phyloP scores from a whole-genome alignment of 805 yeast species.

The Candida sanyiensis region DNA sequence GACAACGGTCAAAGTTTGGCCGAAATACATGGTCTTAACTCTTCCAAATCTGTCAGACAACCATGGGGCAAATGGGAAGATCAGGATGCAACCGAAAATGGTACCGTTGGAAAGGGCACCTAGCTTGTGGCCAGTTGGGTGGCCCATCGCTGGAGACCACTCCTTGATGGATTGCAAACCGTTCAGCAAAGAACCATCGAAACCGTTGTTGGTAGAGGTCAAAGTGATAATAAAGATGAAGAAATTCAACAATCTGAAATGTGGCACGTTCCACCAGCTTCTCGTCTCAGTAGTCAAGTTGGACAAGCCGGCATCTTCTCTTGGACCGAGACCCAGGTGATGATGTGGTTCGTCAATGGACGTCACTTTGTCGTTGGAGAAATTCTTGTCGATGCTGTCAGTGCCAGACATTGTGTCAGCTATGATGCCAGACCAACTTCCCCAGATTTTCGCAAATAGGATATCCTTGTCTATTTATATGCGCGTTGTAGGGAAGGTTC shows the following conservation, averaged over 20 bases:
- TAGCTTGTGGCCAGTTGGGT: conserved; percentile 33
- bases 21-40: conserved; percentile 23
- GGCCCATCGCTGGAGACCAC: conserved; percentile 36
- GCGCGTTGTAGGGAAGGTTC: too few species aligned
- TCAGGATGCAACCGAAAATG: conserved; percentile 31
- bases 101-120: conserved; percentile 38
- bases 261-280: conserved; percentile 32
- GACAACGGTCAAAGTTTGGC: conserved; percentile 16
- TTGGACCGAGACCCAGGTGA: too few species aligned
- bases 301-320: background rate
- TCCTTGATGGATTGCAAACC: conserved; percentile 38
- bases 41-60: conserved; percentile 38
- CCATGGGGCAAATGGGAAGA: conserved; percentile 26
- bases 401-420: too few species aligned
- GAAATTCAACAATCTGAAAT: conserved; percentile 32
- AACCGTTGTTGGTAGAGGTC: conserved; percentile 42
- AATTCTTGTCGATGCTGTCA: too few species aligned
- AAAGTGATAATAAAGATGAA: conserved; percentile 37
- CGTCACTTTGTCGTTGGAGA: too few species aligned
- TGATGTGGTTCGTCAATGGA: too few species aligned
- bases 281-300: conserved; percentile 3
- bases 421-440: too few species aligned
- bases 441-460: too few species aligned
- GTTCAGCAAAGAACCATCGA: conserved; percentile 44
- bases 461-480: too few species aligned